Evolutionary conservation across 805 yeast genomes (phyloP).

Genomic region (Saccharomycopsis capsularis): DNA sequence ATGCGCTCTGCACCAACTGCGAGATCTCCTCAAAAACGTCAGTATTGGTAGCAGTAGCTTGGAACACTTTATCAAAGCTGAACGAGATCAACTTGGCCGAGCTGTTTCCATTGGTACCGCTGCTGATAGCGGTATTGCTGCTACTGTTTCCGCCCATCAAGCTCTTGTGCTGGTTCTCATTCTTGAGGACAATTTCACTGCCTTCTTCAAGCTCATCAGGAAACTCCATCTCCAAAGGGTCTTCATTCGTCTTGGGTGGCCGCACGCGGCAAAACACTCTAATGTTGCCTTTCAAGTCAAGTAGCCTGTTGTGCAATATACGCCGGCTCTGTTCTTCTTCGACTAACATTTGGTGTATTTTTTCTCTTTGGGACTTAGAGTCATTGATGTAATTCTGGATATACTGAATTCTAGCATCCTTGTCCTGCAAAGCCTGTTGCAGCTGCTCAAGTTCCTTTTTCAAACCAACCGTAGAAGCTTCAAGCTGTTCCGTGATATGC

Average conservation of each 20-base stretch:
- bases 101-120: too few relatives aligned
- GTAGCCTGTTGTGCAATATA: slow-evolving; percentile 61
- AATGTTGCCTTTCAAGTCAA: slow-evolving; percentile 86
- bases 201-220: slow-evolving; percentile 23
- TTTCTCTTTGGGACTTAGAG: slow-evolving; percentile 24
- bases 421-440: slow-evolving; percentile 19
- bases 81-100: slow-evolving; percentile 31
- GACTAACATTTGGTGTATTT: slow-evolving; percentile 33
- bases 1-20: slow-evolving; percentile 74
- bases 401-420: slow-evolving; percentile 21
- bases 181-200: slow-evolving; percentile 26
- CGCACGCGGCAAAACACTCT: slow-evolving; percentile 84
- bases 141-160: too few relatives aligned
- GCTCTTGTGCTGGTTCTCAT: slow-evolving; percentile 21
- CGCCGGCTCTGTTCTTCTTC: slow-evolving; percentile 54
- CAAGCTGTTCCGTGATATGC: not conserved
- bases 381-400: slow-evolving; percentile 12
- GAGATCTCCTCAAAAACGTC: slow-evolving; percentile 79
- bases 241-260: slow-evolving; percentile 38
- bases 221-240: slow-evolving; percentile 5
- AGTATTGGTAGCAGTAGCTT: slow-evolving; percentile 42
- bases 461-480: slow-evolving; percentile 6
- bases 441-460: slow-evolving; percentile 11
- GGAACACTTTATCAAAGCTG: slow-evolving; percentile 75
- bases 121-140: too few relatives aligned